Evolutionary conservation across 495 filamentous ascomycete species (phyloP), one percentile per base, ranked within the genome.

Genomic region (Talaromyces thailandensis): DNA sequence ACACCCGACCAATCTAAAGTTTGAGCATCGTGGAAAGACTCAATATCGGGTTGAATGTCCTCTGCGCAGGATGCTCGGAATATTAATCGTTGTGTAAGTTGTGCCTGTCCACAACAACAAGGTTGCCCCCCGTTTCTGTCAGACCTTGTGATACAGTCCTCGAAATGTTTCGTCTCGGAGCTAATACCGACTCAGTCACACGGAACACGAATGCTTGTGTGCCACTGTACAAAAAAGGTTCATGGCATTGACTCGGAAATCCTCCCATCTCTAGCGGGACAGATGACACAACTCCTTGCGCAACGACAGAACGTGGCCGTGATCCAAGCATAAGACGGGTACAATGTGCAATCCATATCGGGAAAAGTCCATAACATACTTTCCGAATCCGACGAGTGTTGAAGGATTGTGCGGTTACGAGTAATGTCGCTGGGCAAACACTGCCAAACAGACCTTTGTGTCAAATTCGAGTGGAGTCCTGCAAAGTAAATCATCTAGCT

Each of bases 281-380:
- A 28, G 51, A 55, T 55, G 23, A 28, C 23, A 25, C 23, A 25
- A 28, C 26, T 28, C 51, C 51, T 55, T 55, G 51, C 51, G 51
- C 23, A 55, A 28, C 28, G 51, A 55, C 51, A 55, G 51, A 55
- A 55, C 51, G 51, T 55, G 51, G 51, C 51, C 4, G 51, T 55
- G 24, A 29, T 55, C 24, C 23, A 28, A 55, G 51, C 51, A 55
- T 28, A 26, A 55, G 51, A 28, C 51, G 51, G 51, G 26, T 55
- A 55, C 51, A 55, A 26, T 25, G 11, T 55, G 26, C 16, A 25
- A 3, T 26, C 51, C 51, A 28, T 14, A 55, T 55, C 51, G 23
- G 51, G 51, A 7, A 55, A 55, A 48, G 43, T 48, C 43, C 11
- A 23, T 48, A 40, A 37, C n/a, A 21, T 45, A 45, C 40, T 48